Evolutionary conservation across 805 yeast species (phyloP).

Genomic region (Kregervanrija pseudodelftensis): DNA sequence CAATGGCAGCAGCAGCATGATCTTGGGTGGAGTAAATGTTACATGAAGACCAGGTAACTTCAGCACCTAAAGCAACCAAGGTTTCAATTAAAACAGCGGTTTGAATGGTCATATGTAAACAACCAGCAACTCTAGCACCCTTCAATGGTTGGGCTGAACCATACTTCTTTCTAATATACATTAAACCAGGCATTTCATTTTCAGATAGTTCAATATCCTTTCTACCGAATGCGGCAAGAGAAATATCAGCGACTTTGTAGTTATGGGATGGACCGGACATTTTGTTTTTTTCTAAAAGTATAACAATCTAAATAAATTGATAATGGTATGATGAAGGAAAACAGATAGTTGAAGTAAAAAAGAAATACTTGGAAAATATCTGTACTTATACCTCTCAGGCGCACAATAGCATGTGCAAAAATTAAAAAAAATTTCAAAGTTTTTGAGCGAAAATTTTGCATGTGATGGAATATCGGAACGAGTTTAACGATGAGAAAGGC

Average conservation of each 20-base stretch:
- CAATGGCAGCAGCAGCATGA: slow-evolving; percentile 99
- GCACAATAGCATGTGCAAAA: no score
- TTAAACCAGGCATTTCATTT: slow-evolving; percentile 99
- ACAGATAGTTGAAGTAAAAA: background rate
- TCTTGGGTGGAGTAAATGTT: slow-evolving; percentile 99
- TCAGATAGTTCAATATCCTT: slow-evolving; percentile 98
- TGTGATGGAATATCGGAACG: no score
- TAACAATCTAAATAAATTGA: background rate
- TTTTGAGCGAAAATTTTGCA: no score
- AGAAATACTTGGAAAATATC: background rate
- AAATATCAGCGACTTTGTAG: slow-evolving; percentile 96
- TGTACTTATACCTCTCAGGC: no score
- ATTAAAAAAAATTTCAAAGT: no score
- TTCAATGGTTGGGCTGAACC: slow-evolving; percentile 89
- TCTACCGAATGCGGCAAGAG: slow-evolving; percentile 99
- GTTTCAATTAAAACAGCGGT: slow-evolving; percentile 99
- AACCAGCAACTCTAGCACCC: slow-evolving; percentile 98
- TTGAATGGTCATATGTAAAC: slow-evolving; percentile 99
- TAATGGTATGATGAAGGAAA: background rate
- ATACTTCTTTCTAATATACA: slow-evolving; percentile 92
- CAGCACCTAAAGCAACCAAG: slow-evolving; percentile 95
- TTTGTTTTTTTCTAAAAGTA: slow-evolving; percentile 2
- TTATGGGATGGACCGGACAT: slow-evolving; percentile 61
- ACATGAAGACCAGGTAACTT: slow-evolving; percentile 99
- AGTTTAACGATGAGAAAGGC: no score